Evolutionary conservation across 208 protist genomes (phyloP).

Genomic region (Trypanosoma lewisi): DNA sequence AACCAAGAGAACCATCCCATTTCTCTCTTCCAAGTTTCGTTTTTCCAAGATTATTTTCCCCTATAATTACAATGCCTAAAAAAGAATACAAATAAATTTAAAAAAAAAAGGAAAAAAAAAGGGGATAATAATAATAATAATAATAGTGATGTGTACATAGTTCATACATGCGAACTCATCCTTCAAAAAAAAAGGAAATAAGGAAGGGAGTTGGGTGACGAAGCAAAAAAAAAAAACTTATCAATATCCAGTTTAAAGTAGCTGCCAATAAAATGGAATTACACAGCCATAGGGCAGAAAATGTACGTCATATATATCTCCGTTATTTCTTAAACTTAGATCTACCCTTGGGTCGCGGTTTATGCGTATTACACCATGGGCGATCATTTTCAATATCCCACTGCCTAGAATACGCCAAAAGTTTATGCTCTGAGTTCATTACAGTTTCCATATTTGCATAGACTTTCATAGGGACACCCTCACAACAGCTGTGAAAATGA

Average conservation of each 20-base stretch:
- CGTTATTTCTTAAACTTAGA: conserved; percentile 86
- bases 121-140: background rate
- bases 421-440: conserved; percentile 73
- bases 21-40: background rate
- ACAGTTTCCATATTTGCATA: conserved; percentile 76
- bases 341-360: conserved; percentile 78
- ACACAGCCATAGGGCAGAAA: no score
- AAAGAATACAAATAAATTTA: conserved; percentile 8
- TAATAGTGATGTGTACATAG: background rate
- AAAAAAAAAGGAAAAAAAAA: conserved; percentile 29
- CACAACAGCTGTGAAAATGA: conserved; percentile 86
- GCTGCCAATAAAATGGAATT: no score
- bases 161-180: no score
- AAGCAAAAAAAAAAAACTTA: no score
- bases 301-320: background rate
- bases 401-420: conserved; percentile 52
- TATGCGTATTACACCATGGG: conserved; percentile 77
- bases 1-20: conserved; percentile 93
- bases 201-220: no score
- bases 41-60: background rate
- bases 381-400: conserved; percentile 83
- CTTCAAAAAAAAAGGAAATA: background rate
- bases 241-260: no score
- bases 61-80: background rate
- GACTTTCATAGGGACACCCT: conserved; percentile 71